phyloP scores from a whole-genome alignment of 2,329 filamentous ascomycete species.

The Neocucurbitaria cava region DNA sequence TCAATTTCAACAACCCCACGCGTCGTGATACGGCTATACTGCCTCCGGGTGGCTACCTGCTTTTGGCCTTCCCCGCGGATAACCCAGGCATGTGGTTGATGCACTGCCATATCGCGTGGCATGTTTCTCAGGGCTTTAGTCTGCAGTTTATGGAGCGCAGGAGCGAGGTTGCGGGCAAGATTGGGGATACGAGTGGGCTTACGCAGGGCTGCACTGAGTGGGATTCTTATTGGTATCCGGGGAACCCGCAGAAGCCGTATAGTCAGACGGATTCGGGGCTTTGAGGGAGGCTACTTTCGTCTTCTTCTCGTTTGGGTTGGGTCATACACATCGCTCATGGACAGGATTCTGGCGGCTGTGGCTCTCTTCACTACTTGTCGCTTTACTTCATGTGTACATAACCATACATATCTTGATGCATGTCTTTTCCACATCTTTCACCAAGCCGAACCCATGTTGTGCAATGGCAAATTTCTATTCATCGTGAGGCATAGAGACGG shows the following conservation, averaged over 20 bases:
- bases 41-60: slow-evolving; percentile 51
- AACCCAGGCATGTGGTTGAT: slow-evolving; percentile 58
- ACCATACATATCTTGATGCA: background rate
- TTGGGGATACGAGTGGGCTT: slow-evolving; percentile 30
- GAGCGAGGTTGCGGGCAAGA: slow-evolving; percentile 26
- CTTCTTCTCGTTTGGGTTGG: background rate
- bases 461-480: too few species aligned
- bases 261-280: slow-evolving; percentile 44
- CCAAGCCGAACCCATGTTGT: too few species aligned
- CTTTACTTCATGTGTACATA: background rate
- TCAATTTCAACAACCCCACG: slow-evolving; percentile 49
- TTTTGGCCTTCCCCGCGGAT: slow-evolving; percentile 60
- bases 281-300: slow-evolving; percentile 3
- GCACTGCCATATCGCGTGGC: slow-evolving; percentile 48
- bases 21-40: slow-evolving; percentile 50
- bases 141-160: slow-evolving; percentile 60
- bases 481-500: too few species aligned
- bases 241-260: slow-evolving; percentile 34
- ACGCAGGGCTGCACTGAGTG: slow-evolving; percentile 40
- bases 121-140: slow-evolving; percentile 52
- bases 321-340: background rate
- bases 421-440: background rate
- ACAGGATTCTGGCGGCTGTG: background rate
- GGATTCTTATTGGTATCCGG: slow-evolving; percentile 41
- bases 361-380: background rate